Percentiles rank a stretch among this genome's conserved stretches.
Conservation (phyloP, 441 rosid species). For the Corymbia citriodora region DNA sequence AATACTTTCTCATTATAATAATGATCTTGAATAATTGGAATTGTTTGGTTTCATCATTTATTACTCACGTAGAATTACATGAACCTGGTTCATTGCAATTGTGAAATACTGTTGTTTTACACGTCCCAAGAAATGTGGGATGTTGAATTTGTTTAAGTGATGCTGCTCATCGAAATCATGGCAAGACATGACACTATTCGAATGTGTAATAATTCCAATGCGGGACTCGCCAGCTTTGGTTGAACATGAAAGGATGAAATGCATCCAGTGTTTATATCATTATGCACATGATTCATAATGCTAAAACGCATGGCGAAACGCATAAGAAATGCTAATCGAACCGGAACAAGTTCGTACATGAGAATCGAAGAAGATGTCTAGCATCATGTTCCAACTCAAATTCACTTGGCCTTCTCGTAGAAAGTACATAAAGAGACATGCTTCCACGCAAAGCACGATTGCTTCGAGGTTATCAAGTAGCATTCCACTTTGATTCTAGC, state of each 20-base stretch:
- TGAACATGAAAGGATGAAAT: not conserved
- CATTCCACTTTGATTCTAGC: not conserved
- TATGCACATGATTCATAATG: not conserved
- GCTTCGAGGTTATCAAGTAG: not conserved
- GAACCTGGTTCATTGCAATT: too few relatives aligned
- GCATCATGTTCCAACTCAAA: not conserved
- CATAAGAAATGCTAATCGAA: not conserved
- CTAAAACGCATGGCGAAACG: not conserved
- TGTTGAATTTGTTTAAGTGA: not conserved
- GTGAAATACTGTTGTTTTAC: not conserved
- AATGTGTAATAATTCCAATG: not conserved
- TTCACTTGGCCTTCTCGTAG: not conserved
- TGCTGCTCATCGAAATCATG: too few relatives aligned
- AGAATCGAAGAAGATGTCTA: not conserved
- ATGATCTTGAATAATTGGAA: not conserved
- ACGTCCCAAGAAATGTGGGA: not conserved
- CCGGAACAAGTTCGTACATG: not conserved
- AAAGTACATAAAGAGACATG: not conserved
- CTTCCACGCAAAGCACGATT: not conserved
- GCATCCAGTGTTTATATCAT: not conserved
- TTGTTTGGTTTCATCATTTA: not conserved
- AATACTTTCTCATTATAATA: not conserved
- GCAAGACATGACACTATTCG: too few relatives aligned
- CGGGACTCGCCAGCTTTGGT: not conserved
- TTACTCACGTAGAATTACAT: not conserved